These are phyloP conservation scores for Coprinellus aureogranulatus DNA, from an alignment of 768 basidiomycete species.

Conservation along the genomic window DNA sequence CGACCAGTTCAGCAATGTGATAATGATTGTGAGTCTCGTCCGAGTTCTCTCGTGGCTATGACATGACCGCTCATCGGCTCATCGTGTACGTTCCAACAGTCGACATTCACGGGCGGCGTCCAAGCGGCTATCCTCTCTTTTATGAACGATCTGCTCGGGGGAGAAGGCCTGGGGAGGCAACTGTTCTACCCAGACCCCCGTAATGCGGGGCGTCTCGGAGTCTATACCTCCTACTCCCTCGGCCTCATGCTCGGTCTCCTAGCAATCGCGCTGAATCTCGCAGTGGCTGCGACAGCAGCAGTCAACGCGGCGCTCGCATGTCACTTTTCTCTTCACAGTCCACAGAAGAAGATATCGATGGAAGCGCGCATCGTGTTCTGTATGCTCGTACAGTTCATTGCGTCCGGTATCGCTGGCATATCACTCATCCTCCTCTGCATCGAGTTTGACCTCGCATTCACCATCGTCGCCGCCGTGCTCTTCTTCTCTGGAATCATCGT, in stretches of 20 bases:
- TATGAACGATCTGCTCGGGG: slow-evolving; percentile 1
- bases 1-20: neutral
- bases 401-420: neutral
- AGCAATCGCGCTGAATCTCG: neutral
- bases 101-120: slow-evolving; percentile 1
- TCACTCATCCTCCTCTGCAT: neutral
- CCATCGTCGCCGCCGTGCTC: neutral
- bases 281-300: neutral
- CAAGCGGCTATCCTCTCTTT: neutral
- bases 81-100: no score
- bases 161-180: neutral
- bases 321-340: neutral
- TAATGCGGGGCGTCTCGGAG: neutral
- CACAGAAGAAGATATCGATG: neutral
- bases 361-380: neutral
- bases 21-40: neutral
- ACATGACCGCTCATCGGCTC: no score
- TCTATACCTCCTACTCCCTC: neutral
- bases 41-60: no score
- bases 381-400: slow-evolving; percentile 1
- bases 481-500: slow-evolving; percentile 3
- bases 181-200: neutral
- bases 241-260: slow-evolving; percentile 3
- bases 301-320: slow-evolving; percentile 4
- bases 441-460: neutral